A percentile compares a stretch with the other conserved stretches of the same genome.
phyloP scores from a whole-genome alignment of 208 protist species.

The Leptomonas seymouri region DNA sequence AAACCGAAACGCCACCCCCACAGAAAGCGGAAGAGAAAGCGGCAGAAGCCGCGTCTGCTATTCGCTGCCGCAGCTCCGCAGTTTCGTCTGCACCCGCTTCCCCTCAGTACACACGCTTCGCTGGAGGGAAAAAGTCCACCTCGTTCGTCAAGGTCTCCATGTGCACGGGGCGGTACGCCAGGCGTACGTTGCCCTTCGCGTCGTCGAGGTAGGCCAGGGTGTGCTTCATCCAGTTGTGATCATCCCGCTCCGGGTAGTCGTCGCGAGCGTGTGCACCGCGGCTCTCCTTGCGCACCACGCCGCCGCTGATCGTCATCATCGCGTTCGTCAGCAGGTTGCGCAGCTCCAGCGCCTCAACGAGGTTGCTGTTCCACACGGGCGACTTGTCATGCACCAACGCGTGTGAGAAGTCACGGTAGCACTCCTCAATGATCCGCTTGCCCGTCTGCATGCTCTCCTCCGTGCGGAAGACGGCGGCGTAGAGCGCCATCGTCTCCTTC shows the following conservation, averaged over 20 bases:
- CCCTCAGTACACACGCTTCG: constrained; percentile 92
- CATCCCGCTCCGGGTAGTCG: constrained; percentile 96
- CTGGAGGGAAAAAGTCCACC: constrained; percentile 81
- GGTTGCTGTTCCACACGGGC: constrained; percentile 97
- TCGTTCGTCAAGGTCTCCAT: constrained; percentile 93
- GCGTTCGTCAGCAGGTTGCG: constrained; percentile 98
- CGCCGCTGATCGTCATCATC: constrained; percentile 94
- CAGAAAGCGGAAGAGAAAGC: constrained; percentile 6
- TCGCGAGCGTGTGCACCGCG: constrained; percentile 98
- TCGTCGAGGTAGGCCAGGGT: constrained; percentile 96
- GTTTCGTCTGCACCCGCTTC: not conserved
- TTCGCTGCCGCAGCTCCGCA: too few species aligned
- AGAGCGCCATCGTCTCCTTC: constrained; percentile 98
- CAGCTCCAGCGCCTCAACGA: constrained; percentile 99
- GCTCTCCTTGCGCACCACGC: constrained; percentile 96
- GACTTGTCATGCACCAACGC: constrained; percentile 95
- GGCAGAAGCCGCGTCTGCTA: not conserved
- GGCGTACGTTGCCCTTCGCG: constrained; percentile 86
- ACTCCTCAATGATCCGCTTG: constrained; percentile 92
- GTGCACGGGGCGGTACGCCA: constrained; percentile 96
- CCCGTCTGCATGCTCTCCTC: constrained; percentile 94
- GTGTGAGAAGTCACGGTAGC: constrained; percentile 94
- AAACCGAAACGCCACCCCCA: not conserved
- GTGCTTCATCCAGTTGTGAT: constrained; percentile 99
- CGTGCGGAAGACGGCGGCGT: constrained; percentile 97